Evolutionary conservation across 2,329 filamentous ascomycete species (phyloP).

Genomic region (Ceratocystis smalleyi): DNA sequence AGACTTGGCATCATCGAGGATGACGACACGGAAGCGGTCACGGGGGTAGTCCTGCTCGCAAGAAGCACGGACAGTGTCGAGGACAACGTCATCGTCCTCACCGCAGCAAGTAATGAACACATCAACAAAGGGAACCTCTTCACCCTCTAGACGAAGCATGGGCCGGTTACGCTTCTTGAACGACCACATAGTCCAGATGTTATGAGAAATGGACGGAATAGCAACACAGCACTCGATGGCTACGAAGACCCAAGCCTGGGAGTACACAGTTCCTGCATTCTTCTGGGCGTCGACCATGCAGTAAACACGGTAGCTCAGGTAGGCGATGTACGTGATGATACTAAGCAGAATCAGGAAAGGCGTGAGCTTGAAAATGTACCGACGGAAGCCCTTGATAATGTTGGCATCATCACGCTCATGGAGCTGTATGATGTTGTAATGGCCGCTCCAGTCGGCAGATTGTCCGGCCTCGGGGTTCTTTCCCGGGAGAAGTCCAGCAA

Average conservation of each 20-base stretch:
- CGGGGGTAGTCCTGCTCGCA: constrained; percentile 39
- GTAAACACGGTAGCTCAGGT: constrained; percentile 35
- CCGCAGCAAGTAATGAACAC: constrained; percentile 43
- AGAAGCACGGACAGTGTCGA: constrained; percentile 42
- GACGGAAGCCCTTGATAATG: constrained; percentile 32
- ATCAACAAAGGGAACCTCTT: constrained; percentile 39
- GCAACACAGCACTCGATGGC: constrained; percentile 38
- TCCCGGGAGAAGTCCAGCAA: constrained; percentile 27
- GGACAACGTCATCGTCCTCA: constrained; percentile 39
- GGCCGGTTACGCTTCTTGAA: constrained; percentile 39
- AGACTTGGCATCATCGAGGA: constrained; percentile 40
- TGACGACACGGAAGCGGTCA: constrained; percentile 36
- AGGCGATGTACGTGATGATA: constrained; percentile 31
- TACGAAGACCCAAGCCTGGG: constrained; percentile 42
- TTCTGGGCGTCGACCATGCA: constrained; percentile 39
- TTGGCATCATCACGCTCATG: constrained; percentile 30
- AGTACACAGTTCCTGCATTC: constrained; percentile 26
- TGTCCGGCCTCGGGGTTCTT: constrained; percentile 19
- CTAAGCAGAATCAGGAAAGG: constrained; percentile 29
- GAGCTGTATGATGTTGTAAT: constrained; percentile 25
- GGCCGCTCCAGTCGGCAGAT: constrained; percentile 12
- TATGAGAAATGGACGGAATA: constrained; percentile 40
- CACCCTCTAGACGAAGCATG: constrained; percentile 35
- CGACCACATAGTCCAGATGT: constrained; percentile 41
- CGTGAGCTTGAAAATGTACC: constrained; percentile 26